Evolutionary conservation across 2,329 filamentous ascomycete species (phyloP), one percentile per base, ranked within the genome.

Genomic region (Whalleya microplaca): DNA sequence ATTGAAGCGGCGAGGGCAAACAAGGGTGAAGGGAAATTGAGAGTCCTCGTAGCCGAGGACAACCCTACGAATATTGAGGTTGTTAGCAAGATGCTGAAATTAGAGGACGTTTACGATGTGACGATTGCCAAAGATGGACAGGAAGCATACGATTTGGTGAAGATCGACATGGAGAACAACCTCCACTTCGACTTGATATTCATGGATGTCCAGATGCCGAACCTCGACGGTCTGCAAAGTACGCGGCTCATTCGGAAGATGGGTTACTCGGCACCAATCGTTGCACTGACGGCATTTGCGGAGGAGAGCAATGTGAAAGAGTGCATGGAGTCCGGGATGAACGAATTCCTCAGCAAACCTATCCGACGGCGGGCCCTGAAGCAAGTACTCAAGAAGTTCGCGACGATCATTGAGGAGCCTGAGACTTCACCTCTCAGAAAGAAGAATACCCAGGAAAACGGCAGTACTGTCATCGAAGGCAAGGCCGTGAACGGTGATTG

Each of bases 131-230:
- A 91, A 69, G 89, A 92, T 66, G 90, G 89, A 0, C 90, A 96
- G 72, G 91, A 96, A 74, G 93, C 93, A 0, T 91, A 92, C 56
- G 92, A 96, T 59, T 80, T 89, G 23, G 92, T 96, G 63, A 93
- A 92, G 70, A 86, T 86, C 16, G 89, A 87, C 61, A 95, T 96
- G 89, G 85, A 87, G 48, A 83, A 82, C 23, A 83, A 87, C 50
- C 80, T 83, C 52, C 83, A 83, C 2, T 96, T 94, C 70, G 91
- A 96, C 64, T 80, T 97, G 21, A 94, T 97, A 61, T 95, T 96
- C 69, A 97, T 96, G 93, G 93, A 97, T 67, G 89, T 96, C 7
- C 91, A 91, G 74, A 97, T 97, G 93, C 93, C 93, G 2, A 96
- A 95, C 61, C 82, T 97, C 14, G 92, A 96, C 68, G 93, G 93